Evolutionary conservation across 2,329 filamentous ascomycete genomes (phyloP), one percentile per base, ranked within the genome.

Genomic region (Huntiella decipiens): DNA sequence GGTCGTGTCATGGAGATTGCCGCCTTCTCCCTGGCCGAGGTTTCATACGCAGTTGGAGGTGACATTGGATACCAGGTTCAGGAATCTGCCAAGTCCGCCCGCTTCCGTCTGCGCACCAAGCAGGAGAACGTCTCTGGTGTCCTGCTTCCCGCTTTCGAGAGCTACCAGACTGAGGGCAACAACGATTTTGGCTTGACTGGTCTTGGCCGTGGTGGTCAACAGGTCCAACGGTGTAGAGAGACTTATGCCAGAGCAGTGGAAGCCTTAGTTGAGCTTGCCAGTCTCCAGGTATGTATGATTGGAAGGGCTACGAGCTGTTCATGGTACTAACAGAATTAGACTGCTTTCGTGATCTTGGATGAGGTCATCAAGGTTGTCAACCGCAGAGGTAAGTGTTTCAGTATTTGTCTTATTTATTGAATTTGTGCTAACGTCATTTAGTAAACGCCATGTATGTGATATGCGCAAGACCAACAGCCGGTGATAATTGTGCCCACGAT

Each of bases 351-450:
- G 41, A 96, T 96, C 53, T 64, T 98, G 50, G 91, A 98, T 60
- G 91, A 98, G 63, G 91, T 98, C 48, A 98, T 98, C 66, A 98
- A 98, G 67, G 86, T 96, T 19, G 91, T 98, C 46, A 98, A 98
- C 62, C 77, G 91, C 58, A 80, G 91, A 83, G 81, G 80, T 82
- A 63, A 60, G 68, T 28, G 22, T 7, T 10, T 28, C 22, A 28
- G 6, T 59, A 41, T 3, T 15, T 36, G 19, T 16, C 34, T 19
- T 17, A 19, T 42, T n/a, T 22, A 35, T 13, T 17, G 22, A 40
- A 31, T 15, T 7, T 32, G 7, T n/a, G n/a, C 44, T 50, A 54
- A 61, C 50, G 13, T 19, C 34, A 22, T 52, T 39, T 49, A 83
- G 88, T 96, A 13, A 95, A 95, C 59, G 88, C 88, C 48, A 95